Evolutionary conservation across 306 rosid species (phyloP).

Genomic region (Vachellia pachyceras): DNA sequence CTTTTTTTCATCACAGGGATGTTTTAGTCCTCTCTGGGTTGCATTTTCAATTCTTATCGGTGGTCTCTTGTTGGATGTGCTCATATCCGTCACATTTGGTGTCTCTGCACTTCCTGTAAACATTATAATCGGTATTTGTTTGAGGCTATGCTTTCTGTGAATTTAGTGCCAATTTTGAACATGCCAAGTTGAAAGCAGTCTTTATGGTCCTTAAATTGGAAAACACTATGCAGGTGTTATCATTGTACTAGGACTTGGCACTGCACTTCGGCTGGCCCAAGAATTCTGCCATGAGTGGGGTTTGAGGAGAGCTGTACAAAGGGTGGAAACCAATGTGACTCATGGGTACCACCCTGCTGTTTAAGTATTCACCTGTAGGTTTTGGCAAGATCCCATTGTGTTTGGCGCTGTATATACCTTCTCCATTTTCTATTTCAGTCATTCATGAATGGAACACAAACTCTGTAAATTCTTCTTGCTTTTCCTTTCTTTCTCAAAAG

Average conservation of each 20-base stretch:
- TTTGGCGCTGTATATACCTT: not conserved
- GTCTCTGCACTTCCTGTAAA: slow-evolving; percentile 23
- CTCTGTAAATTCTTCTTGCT: not conserved
- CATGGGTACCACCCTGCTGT: slow-evolving; percentile 6
- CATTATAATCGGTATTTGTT: slow-evolving; percentile 7
- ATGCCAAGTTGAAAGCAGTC: not conserved
- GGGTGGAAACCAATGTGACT: slow-evolving; percentile 10
- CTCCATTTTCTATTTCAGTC: not conserved
- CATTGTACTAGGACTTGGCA: slow-evolving; percentile 19
- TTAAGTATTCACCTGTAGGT: not conserved
- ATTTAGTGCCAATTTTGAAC: not conserved
- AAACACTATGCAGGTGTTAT: slow-evolving; percentile 15
- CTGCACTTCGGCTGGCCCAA: slow-evolving; percentile 18
- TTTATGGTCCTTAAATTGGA: not conserved
- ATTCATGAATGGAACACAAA: not conserved
- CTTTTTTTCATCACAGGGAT: slow-evolving; percentile 19
- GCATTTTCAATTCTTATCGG: slow-evolving; percentile 21
- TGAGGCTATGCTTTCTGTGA: not conserved
- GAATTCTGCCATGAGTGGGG: slow-evolving; percentile 23
- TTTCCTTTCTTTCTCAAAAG: slow-evolving; percentile 8
- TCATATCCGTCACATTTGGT: slow-evolving; percentile 18
- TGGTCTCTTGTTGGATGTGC: slow-evolving; percentile 24
- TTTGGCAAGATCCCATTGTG: not conserved
- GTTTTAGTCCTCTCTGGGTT: slow-evolving; percentile 24
- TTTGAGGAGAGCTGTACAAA: not conserved